These are phyloP conservation scores for Arthrobotrys pseudoclavata DNA, from an alignment of 2,329 filamentous ascomycete species.

Conservation along the genomic window DNA sequence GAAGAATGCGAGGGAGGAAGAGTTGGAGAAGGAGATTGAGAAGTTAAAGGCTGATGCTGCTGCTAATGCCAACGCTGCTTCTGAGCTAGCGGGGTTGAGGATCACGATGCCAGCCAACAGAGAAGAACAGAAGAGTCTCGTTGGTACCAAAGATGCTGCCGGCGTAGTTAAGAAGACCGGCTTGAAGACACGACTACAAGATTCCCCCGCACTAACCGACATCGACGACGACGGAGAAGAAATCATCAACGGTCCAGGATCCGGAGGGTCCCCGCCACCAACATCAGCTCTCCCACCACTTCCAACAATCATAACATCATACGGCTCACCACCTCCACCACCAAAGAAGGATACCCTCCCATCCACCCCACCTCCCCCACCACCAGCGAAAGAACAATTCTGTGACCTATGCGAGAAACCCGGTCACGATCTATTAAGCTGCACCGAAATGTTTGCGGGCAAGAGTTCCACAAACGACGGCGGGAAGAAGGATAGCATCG, in stretches of 20 bases:
- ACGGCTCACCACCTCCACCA: conserved; percentile 62
- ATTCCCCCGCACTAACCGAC: conserved; percentile 47
- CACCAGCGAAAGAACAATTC: conserved; percentile 78
- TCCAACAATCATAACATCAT: conserved; percentile 6
- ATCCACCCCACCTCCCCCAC: conserved; percentile 64
- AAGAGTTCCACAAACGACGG: conserved; percentile 49
- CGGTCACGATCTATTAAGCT: conserved; percentile 93
- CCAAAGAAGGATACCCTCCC: conserved; percentile 62
- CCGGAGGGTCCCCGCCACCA: conserved; percentile 13
- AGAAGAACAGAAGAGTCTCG: conserved; percentile 43
- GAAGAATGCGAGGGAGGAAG: conserved; percentile 82
- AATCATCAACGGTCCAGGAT: conserved; percentile 28
- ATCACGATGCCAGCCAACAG: conserved; percentile 46
- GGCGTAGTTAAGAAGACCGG: background rate
- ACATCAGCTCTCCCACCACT: conserved; percentile 2
- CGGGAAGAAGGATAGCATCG: conserved; percentile 56
- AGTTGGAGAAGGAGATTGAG: conserved; percentile 86
- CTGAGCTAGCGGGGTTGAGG: conserved; percentile 35
- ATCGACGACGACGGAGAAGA: conserved; percentile 57
- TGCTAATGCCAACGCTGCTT: background rate
- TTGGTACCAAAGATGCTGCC: conserved; percentile 30
- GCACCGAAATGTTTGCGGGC: conserved; percentile 84
- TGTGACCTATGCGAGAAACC: conserved; percentile 95
- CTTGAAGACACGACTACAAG: conserved; percentile 15
- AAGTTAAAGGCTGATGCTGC: conserved; percentile 66